Conservation (phyloP, 1,139 yeast species). For the Debaryomyces fabryi region DNA sequence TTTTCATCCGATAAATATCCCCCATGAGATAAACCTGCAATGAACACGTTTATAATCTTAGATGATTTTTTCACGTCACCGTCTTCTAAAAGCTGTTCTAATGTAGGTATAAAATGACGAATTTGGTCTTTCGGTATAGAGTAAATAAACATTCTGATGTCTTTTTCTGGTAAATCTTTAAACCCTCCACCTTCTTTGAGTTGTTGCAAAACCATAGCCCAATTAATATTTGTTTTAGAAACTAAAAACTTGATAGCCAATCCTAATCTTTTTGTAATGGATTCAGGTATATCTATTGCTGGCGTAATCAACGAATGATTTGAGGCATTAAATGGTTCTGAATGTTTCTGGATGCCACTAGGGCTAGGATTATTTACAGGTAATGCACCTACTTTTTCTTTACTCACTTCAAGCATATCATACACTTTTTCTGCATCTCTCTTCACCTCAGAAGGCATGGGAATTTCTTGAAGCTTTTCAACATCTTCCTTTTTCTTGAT, state of each 20-base stretch:
- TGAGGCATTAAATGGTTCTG: conserved; percentile 5
- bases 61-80: conserved; percentile 36
- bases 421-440: conserved; percentile 21
- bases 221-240: conserved; percentile 50
- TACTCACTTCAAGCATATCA: conserved; percentile 13
- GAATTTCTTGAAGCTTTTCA: conserved; percentile 19
- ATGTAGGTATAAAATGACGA: conserved; percentile 33
- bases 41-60: conserved; percentile 46
- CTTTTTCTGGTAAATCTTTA: conserved; percentile 33
- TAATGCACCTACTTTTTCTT: background rate
- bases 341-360: background rate
- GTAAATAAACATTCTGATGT: conserved; percentile 45
- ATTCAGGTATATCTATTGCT: conserved; percentile 39
- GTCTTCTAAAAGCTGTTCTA: conserved; percentile 36
- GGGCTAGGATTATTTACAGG: background rate
- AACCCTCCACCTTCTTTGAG: conserved; percentile 48
- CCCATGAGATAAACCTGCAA: conserved; percentile 42
- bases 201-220: conserved; percentile 56
- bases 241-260: conserved; percentile 50
- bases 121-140: conserved; percentile 46
- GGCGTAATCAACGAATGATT: conserved; percentile 22
- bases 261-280: conserved; percentile 48
- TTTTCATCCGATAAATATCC: conserved; percentile 24
- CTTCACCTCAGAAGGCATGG: conserved; percentile 25
- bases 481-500: conserved; percentile 19